Evolutionary conservation across 441 rosid species (phyloP).

Genomic region (Gossypium aridum): DNA sequence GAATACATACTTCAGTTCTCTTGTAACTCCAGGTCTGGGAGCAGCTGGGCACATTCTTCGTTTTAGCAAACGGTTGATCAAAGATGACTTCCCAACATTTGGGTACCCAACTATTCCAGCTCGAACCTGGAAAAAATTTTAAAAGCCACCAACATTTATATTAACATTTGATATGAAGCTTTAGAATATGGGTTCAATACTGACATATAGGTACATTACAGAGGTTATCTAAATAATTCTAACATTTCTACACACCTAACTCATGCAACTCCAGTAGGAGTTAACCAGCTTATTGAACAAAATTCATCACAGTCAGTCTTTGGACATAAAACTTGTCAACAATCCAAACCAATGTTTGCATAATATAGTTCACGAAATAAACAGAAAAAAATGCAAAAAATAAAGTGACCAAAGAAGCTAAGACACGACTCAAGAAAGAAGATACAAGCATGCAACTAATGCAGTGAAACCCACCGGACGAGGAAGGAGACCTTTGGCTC

Average conservation of each 20-base stretch:
- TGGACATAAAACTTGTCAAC: neutral
- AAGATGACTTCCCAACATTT: constrained; percentile 92
- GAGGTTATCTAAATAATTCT: neutral
- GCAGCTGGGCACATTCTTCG: constrained; percentile 89
- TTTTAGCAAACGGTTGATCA: constrained; percentile 83
- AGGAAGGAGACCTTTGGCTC: constrained; percentile 84
- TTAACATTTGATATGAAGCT: neutral
- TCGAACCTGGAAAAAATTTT: constrained; percentile 49
- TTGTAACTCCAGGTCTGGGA: constrained; percentile 92
- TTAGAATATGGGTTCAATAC: neutral
- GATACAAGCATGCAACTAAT: neutral
- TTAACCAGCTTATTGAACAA: neutral
- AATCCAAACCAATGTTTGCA: neutral
- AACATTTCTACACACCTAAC: neutral
- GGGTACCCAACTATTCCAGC: constrained; percentile 97
- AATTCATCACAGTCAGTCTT: neutral
- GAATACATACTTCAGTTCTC: constrained; percentile 61
- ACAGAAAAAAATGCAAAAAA: neutral
- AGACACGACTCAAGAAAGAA: neutral
- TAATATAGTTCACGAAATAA: neutral
- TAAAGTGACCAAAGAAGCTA: neutral
- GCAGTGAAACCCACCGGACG: constrained; percentile 48
- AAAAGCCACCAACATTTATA: neutral
- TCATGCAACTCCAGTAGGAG: neutral
- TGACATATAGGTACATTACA: neutral